Base-by-base conservation (phyloP, 2,329 filamentous ascomycete species). In the Cladosporium phlei region DNA sequence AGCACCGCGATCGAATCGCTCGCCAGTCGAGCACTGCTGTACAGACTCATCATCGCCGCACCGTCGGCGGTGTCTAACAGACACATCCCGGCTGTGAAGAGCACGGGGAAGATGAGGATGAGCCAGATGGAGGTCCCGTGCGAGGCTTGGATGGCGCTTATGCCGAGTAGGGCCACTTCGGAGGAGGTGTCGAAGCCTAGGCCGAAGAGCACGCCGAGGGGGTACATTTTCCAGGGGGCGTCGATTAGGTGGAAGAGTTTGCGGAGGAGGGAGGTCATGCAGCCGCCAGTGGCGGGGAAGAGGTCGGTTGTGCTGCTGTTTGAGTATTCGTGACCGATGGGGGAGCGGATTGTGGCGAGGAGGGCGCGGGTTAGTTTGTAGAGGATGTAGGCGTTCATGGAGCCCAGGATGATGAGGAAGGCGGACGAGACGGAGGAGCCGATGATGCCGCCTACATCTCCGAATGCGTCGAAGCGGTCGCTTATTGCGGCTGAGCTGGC, bases 31-130 rank as follows among this genome's bases (percentile, higher is more conserved):
- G 80, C 87, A 29, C 84, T 86, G 0, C 90, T 89, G 67, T 98
- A 97, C 1, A 97, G 74, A 1, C 85, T 83, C 80, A 95, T 90
- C 90, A 97, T 97, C 16, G 96, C 75, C 1, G 91, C 91, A 19
- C 91, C 91, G 58, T 97, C 93, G 0, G 83, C 85, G 0, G 90
- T 96, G 66, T 97, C 93, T 5, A 97, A 73, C 17, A 97, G 76
- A 65, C 90, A 96, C 93, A 98, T 97, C 49, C 88, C 93, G 1
- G 86, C 88, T 0, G 91, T 96, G 60, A 97, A 97, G 1, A 97
- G 71, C 1, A 91, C 66, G 0, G 93, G 93, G 49, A 96, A 95
- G 42, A 98, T 84, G 24, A 97, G 66, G 50, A 97, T 97, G 11
- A 96, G 71, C 93, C 93, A 98, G 50, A 97, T 84, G 24, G 83